Conservation (phyloP, 768 basidiomycete species). For the Kwoniella botswanensis region DNA sequence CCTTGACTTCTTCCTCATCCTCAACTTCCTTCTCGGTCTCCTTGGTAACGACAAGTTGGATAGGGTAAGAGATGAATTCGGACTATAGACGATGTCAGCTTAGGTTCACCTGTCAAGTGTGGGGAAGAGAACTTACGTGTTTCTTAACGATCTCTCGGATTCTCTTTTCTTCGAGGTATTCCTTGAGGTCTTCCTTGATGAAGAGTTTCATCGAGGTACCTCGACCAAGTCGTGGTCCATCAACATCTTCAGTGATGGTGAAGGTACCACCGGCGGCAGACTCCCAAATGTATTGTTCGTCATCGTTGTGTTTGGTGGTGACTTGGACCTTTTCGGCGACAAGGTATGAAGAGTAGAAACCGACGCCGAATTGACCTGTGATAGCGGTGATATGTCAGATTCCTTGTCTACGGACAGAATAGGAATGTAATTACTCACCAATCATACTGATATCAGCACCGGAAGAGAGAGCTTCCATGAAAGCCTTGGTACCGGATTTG, state of each 20-base stretch:
- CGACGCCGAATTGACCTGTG: conserved; percentile 85
- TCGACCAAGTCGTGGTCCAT: conserved; percentile 88
- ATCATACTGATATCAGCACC: conserved; percentile 77
- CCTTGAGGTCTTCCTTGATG: conserved; percentile 98
- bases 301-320: conserved; percentile 99
- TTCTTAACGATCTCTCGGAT: conserved; percentile 99
- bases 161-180: conserved; percentile 99
- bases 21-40: conserved; percentile 93
- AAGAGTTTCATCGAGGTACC: conserved; percentile 76
- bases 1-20: conserved; percentile 72
- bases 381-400: neutral
- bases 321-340: conserved; percentile 98
- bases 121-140: conserved; percentile 63
- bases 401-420: neutral
- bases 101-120: neutral
- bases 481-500: conserved; percentile 73
- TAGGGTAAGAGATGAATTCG: conserved; percentile 99
- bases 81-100: conserved; percentile 60
- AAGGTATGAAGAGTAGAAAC: conserved; percentile 99
- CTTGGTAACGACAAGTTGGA: conserved; percentile 97
- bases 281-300: conserved; percentile 99
- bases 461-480: conserved; percentile 92
- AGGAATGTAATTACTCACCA: conserved; percentile 62
- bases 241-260: conserved; percentile 92
- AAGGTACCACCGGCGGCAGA: conserved; percentile 99